Evolutionary conservation across 495 filamentous ascomycete genomes (phyloP).

Genomic region (Trichocladium antarcticum): DNA sequence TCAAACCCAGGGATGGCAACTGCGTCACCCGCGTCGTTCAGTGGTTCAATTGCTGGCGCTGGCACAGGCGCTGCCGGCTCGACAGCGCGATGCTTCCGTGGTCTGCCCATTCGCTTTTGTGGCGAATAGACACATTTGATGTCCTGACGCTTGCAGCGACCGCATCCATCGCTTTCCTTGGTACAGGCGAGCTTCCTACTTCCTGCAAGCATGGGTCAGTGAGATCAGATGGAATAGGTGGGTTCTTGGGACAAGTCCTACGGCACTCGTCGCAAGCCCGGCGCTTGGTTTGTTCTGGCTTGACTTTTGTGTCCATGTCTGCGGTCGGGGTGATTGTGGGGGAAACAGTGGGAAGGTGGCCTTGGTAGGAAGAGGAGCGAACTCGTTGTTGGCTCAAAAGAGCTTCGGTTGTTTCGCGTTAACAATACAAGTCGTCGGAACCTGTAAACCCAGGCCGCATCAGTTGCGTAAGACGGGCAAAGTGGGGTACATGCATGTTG

Average conservation of each 20-base stretch:
- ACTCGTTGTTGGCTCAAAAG: no score
- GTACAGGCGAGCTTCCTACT: slow-evolving; percentile 51
- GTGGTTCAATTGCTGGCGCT: not conserved
- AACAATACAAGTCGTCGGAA: no score
- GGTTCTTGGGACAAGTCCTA: slow-evolving; percentile 30
- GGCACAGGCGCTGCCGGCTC: slow-evolving; percentile 10
- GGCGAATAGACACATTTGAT: slow-evolving; percentile 47
- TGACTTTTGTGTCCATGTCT: slow-evolving; percentile 1
- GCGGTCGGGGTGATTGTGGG: not conserved
- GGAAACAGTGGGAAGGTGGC: not conserved
- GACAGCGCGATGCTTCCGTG: slow-evolving; percentile 42
- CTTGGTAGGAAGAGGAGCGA: no score
- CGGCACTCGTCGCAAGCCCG: slow-evolving; percentile 54
- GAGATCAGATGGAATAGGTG: not conserved
- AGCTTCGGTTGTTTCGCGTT: no score
- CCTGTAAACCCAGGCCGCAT: no score
- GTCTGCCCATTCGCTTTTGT: slow-evolving; percentile 53
- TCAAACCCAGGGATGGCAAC: slow-evolving; percentile 14
- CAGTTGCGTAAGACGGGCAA: no score
- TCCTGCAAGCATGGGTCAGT: slow-evolving; percentile 29
- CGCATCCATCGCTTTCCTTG: slow-evolving; percentile 45
- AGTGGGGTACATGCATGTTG: no score
- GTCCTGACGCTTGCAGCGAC: slow-evolving; percentile 44
- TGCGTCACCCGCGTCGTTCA: not conserved
- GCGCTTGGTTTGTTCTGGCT: slow-evolving; percentile 28